These are phyloP conservation scores for Mariannaea elegans DNA, from an alignment of 2,329 filamentous ascomycete genomes.

Conservation along the genomic window DNA sequence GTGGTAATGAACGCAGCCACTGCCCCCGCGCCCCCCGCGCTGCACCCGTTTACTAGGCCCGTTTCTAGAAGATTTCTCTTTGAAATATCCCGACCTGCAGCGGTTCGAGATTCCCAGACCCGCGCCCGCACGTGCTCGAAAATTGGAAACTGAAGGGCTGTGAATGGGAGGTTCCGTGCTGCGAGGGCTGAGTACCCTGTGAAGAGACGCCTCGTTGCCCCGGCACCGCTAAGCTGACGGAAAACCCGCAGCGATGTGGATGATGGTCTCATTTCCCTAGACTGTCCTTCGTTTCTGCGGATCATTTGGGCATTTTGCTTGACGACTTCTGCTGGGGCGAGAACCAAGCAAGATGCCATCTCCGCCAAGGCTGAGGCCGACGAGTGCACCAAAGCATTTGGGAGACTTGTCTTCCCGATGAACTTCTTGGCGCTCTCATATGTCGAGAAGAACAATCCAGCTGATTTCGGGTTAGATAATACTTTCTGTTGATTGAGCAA, in stretches of 20 bases:
- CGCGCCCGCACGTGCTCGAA: conserved; percentile 75
- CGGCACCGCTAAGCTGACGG: conserved; percentile 60
- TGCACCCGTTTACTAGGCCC: conserved; percentile 74
- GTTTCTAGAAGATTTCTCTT: conserved; percentile 65
- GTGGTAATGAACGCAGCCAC: conserved; percentile 85
- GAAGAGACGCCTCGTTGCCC: conserved; percentile 66
- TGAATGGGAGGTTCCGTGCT: conserved; percentile 86
- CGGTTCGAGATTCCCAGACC: conserved; percentile 53
- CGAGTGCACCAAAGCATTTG: conserved; percentile 76
- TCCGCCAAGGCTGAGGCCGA: conserved; percentile 80
- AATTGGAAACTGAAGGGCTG: conserved; percentile 86
- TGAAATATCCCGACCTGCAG: conserved; percentile 36
- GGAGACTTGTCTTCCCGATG: conserved; percentile 66
- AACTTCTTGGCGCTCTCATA: conserved; percentile 80
- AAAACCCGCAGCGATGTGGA: conserved; percentile 60
- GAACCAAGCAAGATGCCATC: conserved; percentile 83
- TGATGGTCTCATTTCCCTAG: conserved; percentile 6
- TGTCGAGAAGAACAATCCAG: conserved; percentile 88
- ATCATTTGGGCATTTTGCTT: conserved; percentile 96
- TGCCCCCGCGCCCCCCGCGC: conserved; percentile 78
- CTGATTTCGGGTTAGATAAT: conserved; percentile 49
- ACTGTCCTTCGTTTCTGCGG: conserved; percentile 38
- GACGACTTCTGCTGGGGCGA: conserved; percentile 89
- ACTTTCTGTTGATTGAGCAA: background rate
- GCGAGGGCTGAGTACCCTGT: conserved; percentile 83